Evolutionary conservation across 352 stramenopile genomes (phyloP).

Genomic region (Pilasporangium apinafurcum): DNA sequence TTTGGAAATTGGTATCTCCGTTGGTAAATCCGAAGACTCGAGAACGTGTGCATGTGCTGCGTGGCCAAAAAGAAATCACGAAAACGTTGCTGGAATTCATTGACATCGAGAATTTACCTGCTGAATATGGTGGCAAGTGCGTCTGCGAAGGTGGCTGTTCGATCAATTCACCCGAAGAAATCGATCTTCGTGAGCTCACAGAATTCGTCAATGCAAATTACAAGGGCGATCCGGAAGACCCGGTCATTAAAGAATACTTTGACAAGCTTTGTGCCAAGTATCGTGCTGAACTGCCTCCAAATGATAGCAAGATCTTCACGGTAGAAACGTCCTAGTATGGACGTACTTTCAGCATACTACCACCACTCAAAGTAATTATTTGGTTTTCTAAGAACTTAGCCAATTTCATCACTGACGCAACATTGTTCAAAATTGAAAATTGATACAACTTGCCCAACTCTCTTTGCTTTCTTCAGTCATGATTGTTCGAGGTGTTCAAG

Average conservation of each 20-base stretch:
- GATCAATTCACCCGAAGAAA: constrained; percentile 59
- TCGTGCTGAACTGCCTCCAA: constrained; percentile 21
- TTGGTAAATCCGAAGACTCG: constrained; percentile 68
- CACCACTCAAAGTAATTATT: no score
- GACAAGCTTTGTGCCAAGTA: constrained; percentile 47
- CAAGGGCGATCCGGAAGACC: constrained; percentile 9
- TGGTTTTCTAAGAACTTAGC: no score
- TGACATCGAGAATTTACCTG: constrained; percentile 48
- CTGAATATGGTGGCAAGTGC: constrained; percentile 61
- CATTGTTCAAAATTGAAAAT: no score
- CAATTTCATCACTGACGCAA: no score
- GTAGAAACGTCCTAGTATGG: no score
- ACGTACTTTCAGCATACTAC: no score
- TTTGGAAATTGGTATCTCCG: constrained; percentile 73
- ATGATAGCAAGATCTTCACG: no score
- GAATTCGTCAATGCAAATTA: constrained; percentile 42
- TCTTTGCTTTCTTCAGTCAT: no score
- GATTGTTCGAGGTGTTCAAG: constrained; percentile 36
- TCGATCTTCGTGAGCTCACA: constrained; percentile 53
- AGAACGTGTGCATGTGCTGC: constrained; percentile 60
- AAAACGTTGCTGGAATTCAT: constrained; percentile 68
- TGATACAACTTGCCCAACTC: no score
- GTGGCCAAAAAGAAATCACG: constrained; percentile 62
- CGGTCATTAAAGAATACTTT: constrained; percentile 24
- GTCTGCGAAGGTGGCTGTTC: constrained; percentile 52